Evolutionary conservation across 176 grass and related monocot species (phyloP).

Genomic region (Aegilops umbellulata): DNA sequence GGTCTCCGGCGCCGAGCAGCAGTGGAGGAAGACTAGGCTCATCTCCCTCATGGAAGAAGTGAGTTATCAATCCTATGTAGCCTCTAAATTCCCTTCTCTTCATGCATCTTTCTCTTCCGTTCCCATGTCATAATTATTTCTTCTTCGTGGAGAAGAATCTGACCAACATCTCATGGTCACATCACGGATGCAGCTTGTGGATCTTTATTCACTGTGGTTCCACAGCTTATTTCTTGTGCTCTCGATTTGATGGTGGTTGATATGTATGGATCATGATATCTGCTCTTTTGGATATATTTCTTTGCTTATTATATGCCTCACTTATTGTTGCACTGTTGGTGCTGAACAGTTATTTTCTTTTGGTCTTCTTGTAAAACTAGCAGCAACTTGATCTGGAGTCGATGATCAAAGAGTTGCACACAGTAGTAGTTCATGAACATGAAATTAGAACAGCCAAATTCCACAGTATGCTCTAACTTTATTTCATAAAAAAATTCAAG

Average conservation of each 20-base stretch:
- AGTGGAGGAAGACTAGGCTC: slow-evolving; percentile 97
- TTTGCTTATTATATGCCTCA: slow-evolving; percentile 36
- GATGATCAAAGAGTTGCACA: neutral
- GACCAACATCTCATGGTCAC: slow-evolving; percentile 48
- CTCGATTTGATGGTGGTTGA: slow-evolving; percentile 42
- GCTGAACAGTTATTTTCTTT: neutral
- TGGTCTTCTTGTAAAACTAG: neutral
- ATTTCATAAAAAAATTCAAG: neutral
- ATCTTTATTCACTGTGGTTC: slow-evolving; percentile 37
- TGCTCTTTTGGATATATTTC: slow-evolving; percentile 34
- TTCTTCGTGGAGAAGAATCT: slow-evolving; percentile 45
- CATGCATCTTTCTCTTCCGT: neutral
- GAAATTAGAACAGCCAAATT: slow-evolving; percentile 1
- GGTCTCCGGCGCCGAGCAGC: slow-evolving; percentile 61
- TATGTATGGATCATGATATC: slow-evolving; percentile 20
- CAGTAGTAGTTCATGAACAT: neutral
- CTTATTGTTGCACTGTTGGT: slow-evolving; percentile 32
- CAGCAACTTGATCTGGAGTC: neutral
- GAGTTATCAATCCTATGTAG: slow-evolving; percentile 14
- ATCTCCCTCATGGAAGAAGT: slow-evolving; percentile 94
- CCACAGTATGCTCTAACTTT: neutral
- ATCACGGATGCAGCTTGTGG: slow-evolving; percentile 36
- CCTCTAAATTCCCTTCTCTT: neutral
- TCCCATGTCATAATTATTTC: slow-evolving; percentile 30
- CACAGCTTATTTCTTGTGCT: slow-evolving; percentile 55